These are phyloP conservation scores for Pyricularia sp. DNA, from an alignment of 2,329 filamentous ascomycete genomes.

Conservation along the genomic window DNA sequence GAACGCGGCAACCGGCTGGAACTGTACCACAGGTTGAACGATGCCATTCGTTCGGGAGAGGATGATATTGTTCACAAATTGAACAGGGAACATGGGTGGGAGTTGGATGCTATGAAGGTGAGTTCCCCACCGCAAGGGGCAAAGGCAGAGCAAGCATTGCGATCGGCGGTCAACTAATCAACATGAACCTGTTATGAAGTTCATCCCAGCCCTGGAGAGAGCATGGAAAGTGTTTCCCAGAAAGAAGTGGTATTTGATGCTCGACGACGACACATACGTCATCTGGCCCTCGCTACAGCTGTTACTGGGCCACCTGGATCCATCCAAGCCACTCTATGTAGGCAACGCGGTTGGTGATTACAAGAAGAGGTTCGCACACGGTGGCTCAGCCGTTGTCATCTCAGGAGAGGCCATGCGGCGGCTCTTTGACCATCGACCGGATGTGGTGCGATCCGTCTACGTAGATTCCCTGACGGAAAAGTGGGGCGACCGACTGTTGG, in stretches of 20 bases:
- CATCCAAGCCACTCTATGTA: conserved; percentile 36
- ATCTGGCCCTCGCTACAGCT: conserved; percentile 37
- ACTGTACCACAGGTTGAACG: conserved; percentile 30
- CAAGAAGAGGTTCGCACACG: conserved; percentile 45
- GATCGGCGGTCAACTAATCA: not conserved
- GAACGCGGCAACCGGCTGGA: conserved; percentile 22
- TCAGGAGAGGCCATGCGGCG: conserved; percentile 39
- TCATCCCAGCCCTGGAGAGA: conserved; percentile 44
- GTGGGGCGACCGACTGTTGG: conserved; percentile 45
- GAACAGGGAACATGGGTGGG: conserved; percentile 33
- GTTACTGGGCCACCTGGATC: conserved; percentile 39
- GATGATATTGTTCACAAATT: conserved; percentile 25
- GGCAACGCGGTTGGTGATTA: conserved; percentile 50
- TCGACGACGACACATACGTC: conserved; percentile 49
- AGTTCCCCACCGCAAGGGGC: not conserved
- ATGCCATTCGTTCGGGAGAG: conserved; percentile 27
- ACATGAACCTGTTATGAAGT: conserved; percentile 23
- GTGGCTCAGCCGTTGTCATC: conserved; percentile 43
- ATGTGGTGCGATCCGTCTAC: conserved; percentile 33
- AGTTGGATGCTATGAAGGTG: conserved; percentile 41
- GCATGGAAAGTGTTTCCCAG: conserved; percentile 37
- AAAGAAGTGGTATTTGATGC: conserved; percentile 50
- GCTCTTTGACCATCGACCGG: conserved; percentile 31
- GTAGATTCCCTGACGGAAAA: conserved; percentile 38
- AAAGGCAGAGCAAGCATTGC: not conserved